Evolutionary conservation across 75 land plant genomes (phyloP).

Genomic region (Picea glauca): DNA sequence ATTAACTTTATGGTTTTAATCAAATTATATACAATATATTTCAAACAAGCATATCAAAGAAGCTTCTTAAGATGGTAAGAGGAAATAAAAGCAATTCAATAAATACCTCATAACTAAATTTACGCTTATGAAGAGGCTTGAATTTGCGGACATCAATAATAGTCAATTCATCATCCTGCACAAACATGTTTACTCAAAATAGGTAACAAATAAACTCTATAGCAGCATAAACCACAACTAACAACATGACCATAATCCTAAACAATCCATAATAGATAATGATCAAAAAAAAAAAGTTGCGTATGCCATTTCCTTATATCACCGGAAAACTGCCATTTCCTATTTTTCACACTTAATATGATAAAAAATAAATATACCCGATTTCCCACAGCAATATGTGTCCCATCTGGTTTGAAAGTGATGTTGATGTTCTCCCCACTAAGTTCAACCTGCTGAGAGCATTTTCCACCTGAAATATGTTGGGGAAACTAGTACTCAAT

Average conservation of each 20-base stretch:
- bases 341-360: background rate
- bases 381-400: slow-evolving; percentile 94
- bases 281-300: background rate
- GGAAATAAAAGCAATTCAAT: background rate
- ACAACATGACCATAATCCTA: background rate
- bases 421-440: slow-evolving; percentile 99
- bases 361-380: slow-evolving; percentile 46
- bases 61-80: background rate
- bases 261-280: slow-evolving; percentile 1
- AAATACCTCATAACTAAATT: slow-evolving; percentile 85
- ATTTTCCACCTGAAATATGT: slow-evolving; percentile 74
- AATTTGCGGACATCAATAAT: slow-evolving; percentile 96
- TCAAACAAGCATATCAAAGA: background rate
- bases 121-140: slow-evolving; percentile 79
- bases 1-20: background rate
- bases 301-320: background rate
- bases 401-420: slow-evolving; percentile 94
- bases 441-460: slow-evolving; percentile 91
- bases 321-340: background rate
- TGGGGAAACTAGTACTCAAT: too few relatives aligned
- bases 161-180: slow-evolving; percentile 94
- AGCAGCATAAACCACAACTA: slow-evolving; percentile 1
- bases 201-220: background rate
- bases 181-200: background rate
- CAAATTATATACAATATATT: background rate